Percentiles rank a stretch among this genome's conserved stretches.
Evolutionary conservation across 2,329 filamentous ascomycete genomes (phyloP).

Genomic region (Botrytis deweyae): DNA sequence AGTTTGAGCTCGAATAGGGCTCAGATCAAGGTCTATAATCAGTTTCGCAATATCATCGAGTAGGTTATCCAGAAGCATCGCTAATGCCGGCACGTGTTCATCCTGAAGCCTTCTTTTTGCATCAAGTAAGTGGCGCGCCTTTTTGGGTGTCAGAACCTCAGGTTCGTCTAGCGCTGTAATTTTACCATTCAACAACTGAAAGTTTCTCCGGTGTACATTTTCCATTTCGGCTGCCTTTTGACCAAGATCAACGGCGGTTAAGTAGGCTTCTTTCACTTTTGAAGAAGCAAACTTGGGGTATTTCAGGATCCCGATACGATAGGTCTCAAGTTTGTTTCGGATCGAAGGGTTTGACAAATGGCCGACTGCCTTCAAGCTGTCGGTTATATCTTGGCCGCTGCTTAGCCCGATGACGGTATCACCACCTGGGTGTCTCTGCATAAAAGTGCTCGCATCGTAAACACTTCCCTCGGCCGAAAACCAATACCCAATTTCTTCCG

Average conservation of each 20-base stretch:
- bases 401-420: background rate
- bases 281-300: background rate
- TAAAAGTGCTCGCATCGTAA: conserved; percentile 5
- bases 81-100: background rate
- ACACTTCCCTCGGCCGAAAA: background rate
- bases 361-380: background rate
- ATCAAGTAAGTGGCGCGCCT: background rate
- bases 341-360: background rate
- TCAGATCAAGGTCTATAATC: background rate
- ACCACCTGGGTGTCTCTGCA: conserved; percentile 10
- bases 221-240: conserved; percentile 8
- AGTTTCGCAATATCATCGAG: conserved; percentile 1
- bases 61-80: background rate
- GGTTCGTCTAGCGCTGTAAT: background rate
- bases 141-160: background rate
- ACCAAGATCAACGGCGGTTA: background rate
- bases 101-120: background rate
- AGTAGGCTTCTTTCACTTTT: background rate
- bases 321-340: background rate
- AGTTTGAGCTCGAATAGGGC: background rate
- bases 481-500: background rate
- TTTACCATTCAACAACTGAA: conserved; percentile 6
- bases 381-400: conserved; percentile 3
- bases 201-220: background rate
- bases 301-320: background rate